These are phyloP conservation scores for Excoecaria agallocha DNA, from an alignment of 345 rosid species.

Conservation along the genomic window DNA sequence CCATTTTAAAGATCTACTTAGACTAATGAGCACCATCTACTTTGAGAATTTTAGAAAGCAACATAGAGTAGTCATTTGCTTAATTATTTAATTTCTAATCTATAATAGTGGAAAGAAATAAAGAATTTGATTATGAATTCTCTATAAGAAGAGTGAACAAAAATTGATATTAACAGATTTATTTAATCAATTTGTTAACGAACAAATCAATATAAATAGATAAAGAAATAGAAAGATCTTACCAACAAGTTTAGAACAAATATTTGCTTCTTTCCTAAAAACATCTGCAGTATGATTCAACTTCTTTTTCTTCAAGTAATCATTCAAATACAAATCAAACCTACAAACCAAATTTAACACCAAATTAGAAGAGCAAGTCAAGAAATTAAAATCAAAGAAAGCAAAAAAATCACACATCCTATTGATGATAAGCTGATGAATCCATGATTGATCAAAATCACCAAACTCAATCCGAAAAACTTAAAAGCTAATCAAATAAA, in stretches of 20 bases:
- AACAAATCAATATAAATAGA: no score
- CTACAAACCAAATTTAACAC: conserved; percentile 11
- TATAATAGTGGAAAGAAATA: no score
- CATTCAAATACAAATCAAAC: conserved; percentile 37
- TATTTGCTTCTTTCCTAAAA: conserved; percentile 31
- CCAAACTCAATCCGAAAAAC: no score
- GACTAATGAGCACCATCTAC: no score
- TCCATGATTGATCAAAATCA: no score
- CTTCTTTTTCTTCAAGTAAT: conserved; percentile 37
- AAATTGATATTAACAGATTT: no score
- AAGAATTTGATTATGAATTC: neutral
- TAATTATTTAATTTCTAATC: no score
- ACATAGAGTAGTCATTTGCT: no score
- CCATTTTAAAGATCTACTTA: no score
- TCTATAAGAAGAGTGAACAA: neutral
- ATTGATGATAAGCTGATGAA: neutral
- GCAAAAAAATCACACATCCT: conserved; percentile 9
- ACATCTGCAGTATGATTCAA: conserved; percentile 31
- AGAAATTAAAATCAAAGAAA: neutral
- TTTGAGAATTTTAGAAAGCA: no score
- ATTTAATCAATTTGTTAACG: no score
- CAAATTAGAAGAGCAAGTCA: conserved; percentile 2
- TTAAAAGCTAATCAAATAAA: no score
- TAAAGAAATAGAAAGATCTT: neutral
- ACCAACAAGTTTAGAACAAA: conserved; percentile 29